phyloP scores from a whole-genome alignment of 1,139 yeast species.

The Insectozyma bohioensis region DNA sequence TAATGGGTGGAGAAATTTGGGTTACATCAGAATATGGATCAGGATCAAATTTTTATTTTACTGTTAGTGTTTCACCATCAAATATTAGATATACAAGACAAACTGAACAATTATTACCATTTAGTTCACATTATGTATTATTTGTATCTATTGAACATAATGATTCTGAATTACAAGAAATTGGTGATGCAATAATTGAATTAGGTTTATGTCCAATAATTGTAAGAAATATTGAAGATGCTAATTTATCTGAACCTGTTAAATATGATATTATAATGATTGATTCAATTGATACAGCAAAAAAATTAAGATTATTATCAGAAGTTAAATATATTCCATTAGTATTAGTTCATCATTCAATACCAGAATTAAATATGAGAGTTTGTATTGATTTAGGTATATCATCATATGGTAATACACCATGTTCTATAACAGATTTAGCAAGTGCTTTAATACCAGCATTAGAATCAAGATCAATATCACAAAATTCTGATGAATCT shows the following conservation, averaged over 20 bases:
- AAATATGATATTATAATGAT: conserved; percentile 79
- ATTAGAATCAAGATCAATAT: conserved; percentile 75
- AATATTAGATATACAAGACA: conserved; percentile 62
- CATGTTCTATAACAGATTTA: conserved; percentile 76
- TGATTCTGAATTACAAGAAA: conserved; percentile 47
- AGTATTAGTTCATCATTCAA: conserved; percentile 72
- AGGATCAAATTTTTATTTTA: conserved; percentile 80
- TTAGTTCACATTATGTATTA: conserved; percentile 65
- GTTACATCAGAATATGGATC: conserved; percentile 78
- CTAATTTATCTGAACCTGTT: conserved; percentile 52
- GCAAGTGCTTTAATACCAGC: conserved; percentile 86
- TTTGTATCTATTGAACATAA: conserved; percentile 69
- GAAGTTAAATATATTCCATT: conserved; percentile 82
- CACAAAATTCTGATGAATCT: conserved; percentile 77
- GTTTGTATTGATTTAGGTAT: conserved; percentile 83
- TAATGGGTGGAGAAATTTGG: conserved; percentile 93
- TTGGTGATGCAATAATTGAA: conserved; percentile 38
- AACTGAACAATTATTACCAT: conserved; percentile 70
- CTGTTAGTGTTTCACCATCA: conserved; percentile 76
- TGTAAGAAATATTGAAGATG: conserved; percentile 51
- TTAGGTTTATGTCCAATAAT: conserved; percentile 51
- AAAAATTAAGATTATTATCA: conserved; percentile 61
- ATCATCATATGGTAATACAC: conserved; percentile 84
- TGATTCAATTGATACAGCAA: conserved; percentile 75
- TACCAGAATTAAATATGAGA: conserved; percentile 79